Evolutionary conservation across 148 eudicot genomes (phyloP).

Genomic region (Rhododendron vialii): DNA sequence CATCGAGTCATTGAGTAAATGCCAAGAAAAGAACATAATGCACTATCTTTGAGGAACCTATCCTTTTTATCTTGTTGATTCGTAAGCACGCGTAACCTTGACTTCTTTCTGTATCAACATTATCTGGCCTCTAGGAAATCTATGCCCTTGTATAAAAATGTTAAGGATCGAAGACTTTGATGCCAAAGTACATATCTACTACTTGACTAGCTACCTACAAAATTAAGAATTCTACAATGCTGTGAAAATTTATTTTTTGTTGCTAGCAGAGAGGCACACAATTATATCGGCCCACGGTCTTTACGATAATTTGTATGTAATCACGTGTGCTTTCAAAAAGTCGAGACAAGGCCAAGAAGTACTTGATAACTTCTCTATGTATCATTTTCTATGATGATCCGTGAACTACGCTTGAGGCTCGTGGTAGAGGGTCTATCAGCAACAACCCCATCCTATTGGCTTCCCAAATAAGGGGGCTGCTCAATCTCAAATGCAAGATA

Average conservation of each 20-base stretch:
- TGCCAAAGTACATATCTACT: neutral
- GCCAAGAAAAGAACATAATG: slow-evolving; percentile 19
- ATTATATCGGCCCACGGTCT: neutral
- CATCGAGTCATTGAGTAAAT: slow-evolving; percentile 18
- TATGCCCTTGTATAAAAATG: neutral
- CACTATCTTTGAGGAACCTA: neutral
- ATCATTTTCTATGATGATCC: no score
- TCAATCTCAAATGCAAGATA: no score
- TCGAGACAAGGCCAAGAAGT: neutral
- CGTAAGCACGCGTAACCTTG: slow-evolving; percentile 26
- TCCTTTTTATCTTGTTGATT: slow-evolving; percentile 4
- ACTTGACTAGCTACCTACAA: no score
- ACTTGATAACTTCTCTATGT: neutral
- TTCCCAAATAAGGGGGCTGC: no score
- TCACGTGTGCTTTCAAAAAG: no score
- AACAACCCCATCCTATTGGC: no score
- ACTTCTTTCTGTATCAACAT: neutral
- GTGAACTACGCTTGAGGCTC: no score
- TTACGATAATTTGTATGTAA: no score
- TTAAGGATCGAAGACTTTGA: neutral
- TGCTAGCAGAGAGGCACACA: neutral
- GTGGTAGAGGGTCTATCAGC: no score
- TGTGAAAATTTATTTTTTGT: no score
- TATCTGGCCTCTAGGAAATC: neutral
- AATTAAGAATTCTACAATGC: neutral